phyloP scores from a whole-genome alignment of 345 rosid species.

The Sisymbrium altissimum region DNA sequence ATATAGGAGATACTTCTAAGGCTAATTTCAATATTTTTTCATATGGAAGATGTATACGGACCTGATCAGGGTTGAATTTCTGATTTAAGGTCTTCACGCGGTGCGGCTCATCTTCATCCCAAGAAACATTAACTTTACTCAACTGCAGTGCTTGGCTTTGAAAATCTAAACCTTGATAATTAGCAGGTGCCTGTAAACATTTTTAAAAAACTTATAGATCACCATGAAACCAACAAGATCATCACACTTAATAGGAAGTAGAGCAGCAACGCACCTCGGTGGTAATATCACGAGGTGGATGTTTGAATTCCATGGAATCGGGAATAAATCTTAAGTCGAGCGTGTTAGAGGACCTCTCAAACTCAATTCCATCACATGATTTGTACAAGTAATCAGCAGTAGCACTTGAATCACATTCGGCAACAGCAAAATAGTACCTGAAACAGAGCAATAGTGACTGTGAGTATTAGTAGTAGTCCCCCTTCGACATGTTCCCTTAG shows the following conservation, averaged over 20 bases:
- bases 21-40: not conserved
- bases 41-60: not conserved
- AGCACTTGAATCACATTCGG: slow-evolving; percentile 77
- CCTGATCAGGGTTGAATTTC: slow-evolving; percentile 81
- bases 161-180: slow-evolving; percentile 71
- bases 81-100: slow-evolving; percentile 72
- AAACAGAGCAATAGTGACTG: not conserved
- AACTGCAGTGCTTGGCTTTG: slow-evolving; percentile 80
- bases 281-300: slow-evolving; percentile 83
- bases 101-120: slow-evolving; percentile 99
- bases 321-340: slow-evolving; percentile 93
- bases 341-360: slow-evolving; percentile 89
- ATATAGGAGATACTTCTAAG: not conserved
- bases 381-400: slow-evolving; percentile 84
- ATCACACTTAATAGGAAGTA: not conserved
- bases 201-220: not conserved
- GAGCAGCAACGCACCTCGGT: slow-evolving; percentile 56
- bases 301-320: slow-evolving; percentile 83
- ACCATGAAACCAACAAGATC: slow-evolving; percentile 1
- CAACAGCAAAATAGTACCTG: slow-evolving; percentile 86
- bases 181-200: slow-evolving; percentile 61
- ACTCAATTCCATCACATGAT: slow-evolving; percentile 81
- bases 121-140: slow-evolving; percentile 67
- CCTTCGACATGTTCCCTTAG: not conserved
- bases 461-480: not conserved